Evolutionary conservation across 2,329 filamentous ascomycete species (phyloP).

Genomic region (Curvularia spicifera): DNA sequence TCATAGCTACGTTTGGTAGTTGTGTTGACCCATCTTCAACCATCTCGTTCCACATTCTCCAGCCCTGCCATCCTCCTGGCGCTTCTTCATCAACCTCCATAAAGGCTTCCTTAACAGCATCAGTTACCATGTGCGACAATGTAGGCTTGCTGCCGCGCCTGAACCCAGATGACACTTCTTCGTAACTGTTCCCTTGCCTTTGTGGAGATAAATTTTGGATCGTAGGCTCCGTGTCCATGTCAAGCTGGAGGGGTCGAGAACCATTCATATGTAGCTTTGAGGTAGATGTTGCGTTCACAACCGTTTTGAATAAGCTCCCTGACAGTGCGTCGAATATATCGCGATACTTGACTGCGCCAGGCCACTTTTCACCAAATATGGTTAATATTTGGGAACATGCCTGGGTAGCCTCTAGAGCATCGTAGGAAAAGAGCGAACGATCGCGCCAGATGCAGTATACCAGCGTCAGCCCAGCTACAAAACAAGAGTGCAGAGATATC

Average conservation of each 20-base stretch:
- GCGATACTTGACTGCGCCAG: constrained; percentile 36
- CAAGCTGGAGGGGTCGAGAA: constrained; percentile 9
- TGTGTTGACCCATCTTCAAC: constrained; percentile 16
- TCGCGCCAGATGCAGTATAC: constrained; percentile 40
- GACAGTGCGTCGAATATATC: constrained; percentile 38
- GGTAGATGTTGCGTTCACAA: constrained; percentile 5
- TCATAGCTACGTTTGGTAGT: background rate
- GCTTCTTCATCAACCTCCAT: constrained; percentile 40
- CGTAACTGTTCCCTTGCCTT: constrained; percentile 1
- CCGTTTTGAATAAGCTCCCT: constrained; percentile 26
- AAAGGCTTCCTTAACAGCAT: constrained; percentile 38
- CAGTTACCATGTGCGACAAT: constrained; percentile 26
- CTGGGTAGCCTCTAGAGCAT: constrained; percentile 35
- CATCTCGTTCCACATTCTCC: constrained; percentile 40
- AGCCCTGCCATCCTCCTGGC: constrained; percentile 37
- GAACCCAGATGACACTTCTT: background rate
- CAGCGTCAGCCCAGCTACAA: constrained; percentile 35
- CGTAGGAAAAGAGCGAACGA: constrained; percentile 31
- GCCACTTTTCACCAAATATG: constrained; percentile 39
- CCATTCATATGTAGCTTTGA: background rate
- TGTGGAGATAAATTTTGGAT: background rate
- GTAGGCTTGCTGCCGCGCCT: constrained; percentile 5
- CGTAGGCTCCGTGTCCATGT: constrained; percentile 8
- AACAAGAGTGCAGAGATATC: constrained; percentile 37
- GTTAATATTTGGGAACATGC: constrained; percentile 35